These are phyloP conservation scores for Aspergillus pseudonomiae DNA, from an alignment of 2,329 filamentous ascomycete genomes.

Conservation along the genomic window DNA sequence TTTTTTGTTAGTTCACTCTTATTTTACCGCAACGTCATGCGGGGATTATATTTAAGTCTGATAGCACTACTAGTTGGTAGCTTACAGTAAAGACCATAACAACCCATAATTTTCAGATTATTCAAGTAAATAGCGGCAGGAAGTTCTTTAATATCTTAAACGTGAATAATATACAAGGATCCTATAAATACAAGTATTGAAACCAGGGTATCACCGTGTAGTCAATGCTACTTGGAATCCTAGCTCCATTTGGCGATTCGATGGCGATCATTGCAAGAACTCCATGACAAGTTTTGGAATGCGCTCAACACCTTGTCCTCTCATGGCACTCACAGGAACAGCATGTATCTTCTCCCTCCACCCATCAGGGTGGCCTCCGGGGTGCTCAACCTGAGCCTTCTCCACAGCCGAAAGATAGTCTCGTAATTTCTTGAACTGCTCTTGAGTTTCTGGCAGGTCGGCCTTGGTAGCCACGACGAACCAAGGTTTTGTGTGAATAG, in stretches of 20 bases:
- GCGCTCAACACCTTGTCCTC: slow-evolving; percentile 75
- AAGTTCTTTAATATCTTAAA: not conserved
- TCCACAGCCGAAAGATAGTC: slow-evolving; percentile 71
- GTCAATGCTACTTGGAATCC: not conserved
- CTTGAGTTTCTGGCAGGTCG: slow-evolving; percentile 75
- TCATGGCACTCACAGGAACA: slow-evolving; percentile 88
- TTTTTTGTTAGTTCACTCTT: not conserved
- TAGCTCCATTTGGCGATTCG: not conserved
- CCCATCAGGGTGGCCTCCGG: slow-evolving; percentile 70
- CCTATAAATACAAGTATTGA: not conserved
- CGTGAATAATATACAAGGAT: not conserved
- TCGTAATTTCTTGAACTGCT: slow-evolving; percentile 72
- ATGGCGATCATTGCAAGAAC: slow-evolving; percentile 37
- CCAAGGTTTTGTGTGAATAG: slow-evolving; percentile 94
- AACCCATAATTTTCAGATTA: not conserved
- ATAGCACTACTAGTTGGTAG: not conserved
- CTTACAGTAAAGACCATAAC: not conserved
- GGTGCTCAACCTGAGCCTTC: slow-evolving; percentile 67
- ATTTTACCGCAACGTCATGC: slow-evolving; percentile 11
- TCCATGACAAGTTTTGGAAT: slow-evolving; percentile 47
- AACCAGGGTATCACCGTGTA: not conserved
- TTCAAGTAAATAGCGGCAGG: not conserved
- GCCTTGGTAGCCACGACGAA: slow-evolving; percentile 94
- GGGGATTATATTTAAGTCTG: not conserved
- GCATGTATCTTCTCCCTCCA: slow-evolving; percentile 62